These are phyloP conservation scores for Leersia perrieri DNA, from an alignment of 176 grass and related monocot species.

Conservation along the genomic window DNA sequence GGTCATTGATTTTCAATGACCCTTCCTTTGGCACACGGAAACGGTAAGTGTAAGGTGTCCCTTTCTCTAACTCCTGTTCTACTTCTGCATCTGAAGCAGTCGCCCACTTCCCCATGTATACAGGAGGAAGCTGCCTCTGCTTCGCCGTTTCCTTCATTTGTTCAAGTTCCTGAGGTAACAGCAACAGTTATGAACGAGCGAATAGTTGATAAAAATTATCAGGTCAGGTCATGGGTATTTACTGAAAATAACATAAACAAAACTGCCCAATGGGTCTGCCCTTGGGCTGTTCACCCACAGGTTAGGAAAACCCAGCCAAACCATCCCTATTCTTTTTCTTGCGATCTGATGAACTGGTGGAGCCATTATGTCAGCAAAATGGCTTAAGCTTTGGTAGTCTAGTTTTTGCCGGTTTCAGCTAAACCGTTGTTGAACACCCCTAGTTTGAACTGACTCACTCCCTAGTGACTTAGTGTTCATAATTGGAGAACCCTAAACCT, in stretches of 20 bases:
- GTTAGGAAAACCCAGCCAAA: too few relatives aligned
- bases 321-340: too few relatives aligned
- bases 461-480: neutral
- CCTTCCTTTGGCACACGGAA: conserved; percentile 87
- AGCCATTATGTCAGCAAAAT: too few relatives aligned
- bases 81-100: conserved; percentile 74
- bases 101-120: conserved; percentile 93
- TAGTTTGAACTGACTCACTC: neutral
- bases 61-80: conserved; percentile 71
- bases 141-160: conserved; percentile 96
- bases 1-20: conserved; percentile 81
- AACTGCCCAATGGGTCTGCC: neutral
- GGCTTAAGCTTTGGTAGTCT: too few relatives aligned
- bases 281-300: too few relatives aligned
- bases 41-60: conserved; percentile 85
- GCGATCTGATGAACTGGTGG: too few relatives aligned
- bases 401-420: too few relatives aligned
- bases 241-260: neutral
- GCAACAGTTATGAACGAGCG: neutral
- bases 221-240: neutral
- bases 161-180: conserved; percentile 75
- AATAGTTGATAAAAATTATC: neutral
- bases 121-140: conserved; percentile 76
- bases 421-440: too few relatives aligned
- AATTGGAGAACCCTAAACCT: too few relatives aligned